Base-by-base conservation (phyloP, 1,284 basidiomycete genomes). In the Rhizoctonia solani region DNA sequence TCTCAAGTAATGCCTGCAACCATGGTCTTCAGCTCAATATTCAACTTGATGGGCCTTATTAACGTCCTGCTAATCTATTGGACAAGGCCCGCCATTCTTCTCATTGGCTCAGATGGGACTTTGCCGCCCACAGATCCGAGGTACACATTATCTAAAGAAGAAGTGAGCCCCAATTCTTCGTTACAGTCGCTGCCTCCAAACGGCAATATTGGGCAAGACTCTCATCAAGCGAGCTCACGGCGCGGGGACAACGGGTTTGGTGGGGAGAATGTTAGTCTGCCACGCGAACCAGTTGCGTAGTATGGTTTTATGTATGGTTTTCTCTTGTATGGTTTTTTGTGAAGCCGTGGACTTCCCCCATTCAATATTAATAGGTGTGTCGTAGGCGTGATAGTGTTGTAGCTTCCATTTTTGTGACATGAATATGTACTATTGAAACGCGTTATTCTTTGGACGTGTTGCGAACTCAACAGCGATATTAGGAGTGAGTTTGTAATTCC, bases 41-140 rank as follows among this genome's bases (percentile, higher is more conserved):
- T 63, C 25, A 42, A 41, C 47, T 37, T 63, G 6, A 63, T 63
- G 59, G 59, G 59, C 9, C 29, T 63, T 1, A 52, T 63, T 37
- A 53, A 63, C 49, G 34, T 42, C 4, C 1, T 37, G 21, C 59
- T 63, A 4, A 63, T 52, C 5, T 42, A 5, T 2, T 53, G 49
- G 32, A 52, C 59, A 21, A 41, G 59, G 5, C 59, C 59, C 16
- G 34, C 49, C 5, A 54, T 65, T 16, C 37, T 65, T 13, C n/a
- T 53, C 4, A 23, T 65, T 19, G 34, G 29, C n/a, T 65, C 25
- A 4, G 61, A 65, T 27, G 49, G 47, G 13, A 5, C 1, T 2
- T 37, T 41, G 11, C 39, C 25, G 37, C 25, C 49, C 6, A 27
- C 1, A 3, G 25, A 19, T 21, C 44, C 56, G 21, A 19, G 37